A percentile compares a stretch with the other conserved stretches of the same genome.
Conservation (phyloP, 352 stramenopile genomes). For the Blastocystis hominis region DNA sequence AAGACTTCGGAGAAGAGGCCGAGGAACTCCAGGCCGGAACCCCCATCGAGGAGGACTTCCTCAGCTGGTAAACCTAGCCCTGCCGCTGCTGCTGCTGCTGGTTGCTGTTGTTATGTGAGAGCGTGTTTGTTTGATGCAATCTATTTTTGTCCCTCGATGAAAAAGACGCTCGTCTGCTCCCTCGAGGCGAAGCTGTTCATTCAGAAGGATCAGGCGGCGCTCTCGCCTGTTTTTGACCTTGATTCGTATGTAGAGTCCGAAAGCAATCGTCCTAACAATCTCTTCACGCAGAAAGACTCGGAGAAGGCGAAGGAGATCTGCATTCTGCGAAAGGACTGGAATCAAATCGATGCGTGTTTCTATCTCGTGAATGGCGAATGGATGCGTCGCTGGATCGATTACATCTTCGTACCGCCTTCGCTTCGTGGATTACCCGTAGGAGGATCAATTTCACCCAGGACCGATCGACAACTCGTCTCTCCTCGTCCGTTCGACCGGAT, state of each 20-base stretch:
- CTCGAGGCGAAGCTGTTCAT: not conserved
- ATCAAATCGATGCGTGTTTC: not conserved
- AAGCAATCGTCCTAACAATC: not conserved
- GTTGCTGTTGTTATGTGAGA: not conserved
- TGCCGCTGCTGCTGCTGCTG: not conserved
- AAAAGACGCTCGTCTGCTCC: not conserved
- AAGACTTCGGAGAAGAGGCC: not conserved
- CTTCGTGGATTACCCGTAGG: not conserved
- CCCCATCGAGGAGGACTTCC: not conserved
- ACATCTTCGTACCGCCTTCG: conserved; percentile 10
- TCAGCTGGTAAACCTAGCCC: conserved; percentile 17
- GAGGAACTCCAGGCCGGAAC: not conserved
- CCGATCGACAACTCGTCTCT: not conserved
- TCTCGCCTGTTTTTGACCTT: conserved; percentile 35
- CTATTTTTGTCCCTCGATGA: not conserved
- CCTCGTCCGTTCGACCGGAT: not conserved
- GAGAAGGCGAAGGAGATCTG: not conserved
- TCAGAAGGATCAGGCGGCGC: not conserved
- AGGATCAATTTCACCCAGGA: not conserved
- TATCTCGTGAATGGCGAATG: conserved; percentile 1
- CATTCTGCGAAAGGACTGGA: not conserved
- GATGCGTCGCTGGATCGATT: conserved; percentile 3
- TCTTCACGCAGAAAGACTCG: not conserved
- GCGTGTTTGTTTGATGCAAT: not conserved
- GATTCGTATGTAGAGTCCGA: not conserved